Base-by-base conservation (phyloP, 73 alveolate genomes). In the Paramecium primaurelia region DNA sequence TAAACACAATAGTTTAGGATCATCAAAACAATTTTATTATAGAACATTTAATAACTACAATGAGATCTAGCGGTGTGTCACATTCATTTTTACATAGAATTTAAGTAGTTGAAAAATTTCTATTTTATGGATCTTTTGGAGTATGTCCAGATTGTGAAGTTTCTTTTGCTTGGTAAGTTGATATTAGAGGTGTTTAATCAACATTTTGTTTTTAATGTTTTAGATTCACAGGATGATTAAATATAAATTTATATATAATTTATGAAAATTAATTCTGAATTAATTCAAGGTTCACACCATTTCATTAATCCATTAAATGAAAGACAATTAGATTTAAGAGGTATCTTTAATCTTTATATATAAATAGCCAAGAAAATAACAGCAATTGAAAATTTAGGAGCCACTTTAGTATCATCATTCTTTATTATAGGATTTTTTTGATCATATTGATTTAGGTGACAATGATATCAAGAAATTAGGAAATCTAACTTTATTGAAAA, bases 391-490 rank as follows among this genome's bases (percentile, higher is more conserved):
- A 88, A 88, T 36, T 71, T 88, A 73, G 93, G 93, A 44, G 93
- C 93, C 28, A 88, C 93, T 30, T 54, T 89, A 71, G 94, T 89
- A 89, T 59, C n/a, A 45, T 26, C 16, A 36, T 25, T 58, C 49
- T 89, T 71, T 36, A 71, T 59, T 40, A 44, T 45, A 89, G 94
- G 94, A 89, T 73, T 89, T 89, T 32, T 89, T 89, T 73, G 92
- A 89, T 51, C 88, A 83, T 47, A 89, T 89, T 8, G 94, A 89
- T 71, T 71, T 89, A 83, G 75, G 92, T 26, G 94, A 89, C 18
- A 89, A 89, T 89, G 93, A 88, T 18, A 88, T 88, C 54, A 88
- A 88, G 75, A 88, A 88, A 30, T 47, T 88, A 20, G 93, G 93
- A 40, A 88, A 88, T 80, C 80, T 88, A 7, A 69, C 93, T 40